Base-by-base conservation (phyloP, 208 protist species). In the Trypanosomatidae sp. region DNA sequence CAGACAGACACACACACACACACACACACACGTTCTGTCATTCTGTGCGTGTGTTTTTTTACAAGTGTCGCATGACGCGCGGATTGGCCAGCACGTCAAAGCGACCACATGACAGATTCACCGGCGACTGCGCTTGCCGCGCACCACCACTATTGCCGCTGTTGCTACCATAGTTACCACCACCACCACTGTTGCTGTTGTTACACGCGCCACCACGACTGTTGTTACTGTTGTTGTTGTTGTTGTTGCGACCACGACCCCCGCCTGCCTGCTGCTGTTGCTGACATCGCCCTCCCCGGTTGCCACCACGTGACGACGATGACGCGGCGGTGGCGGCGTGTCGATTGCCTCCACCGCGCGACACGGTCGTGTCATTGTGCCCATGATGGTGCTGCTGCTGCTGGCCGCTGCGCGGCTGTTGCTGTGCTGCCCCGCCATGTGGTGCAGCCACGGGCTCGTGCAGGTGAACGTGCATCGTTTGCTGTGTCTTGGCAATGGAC, bases 71-170 rank as follows among this genome's bases (percentile, higher is more conserved):
- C 24, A 50, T 48, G 8, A 43, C 13, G 19, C 6, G 11, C 6
- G 16, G 2, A 33, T 56, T 10, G 19, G 46, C n/a, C 23, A 64
- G 13, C 18, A 55, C 56, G 19, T 61, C 55, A 37, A 69, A 64
- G n/a, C 62, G 62, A 19, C 62, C 56, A 6, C 62, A 38, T 13
- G 50, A 68, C 20, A 52, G n/a, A 39, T 43, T 43, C 30, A 38
- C 6, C 10, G 16, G 16, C 11, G 43, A 6, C 13, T 23, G 22
- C 32, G 24, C 43, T 24, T 26, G 30, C 21, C 20, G 23, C 13
- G 13, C 33, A 23, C 27, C 13, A 21, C 30, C 30, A 15, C 30
- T n/a, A 35, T 35, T 35, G 30, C 30, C n/a, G 30, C 30, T 35
- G 11, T 35, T 35, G n/a, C n/a, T 35, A 35, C 30, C n/a, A n/a